Evolutionary conservation across 1,284 basidiomycete species (phyloP).

Genomic region (Tranzscheliella williamsii): DNA sequence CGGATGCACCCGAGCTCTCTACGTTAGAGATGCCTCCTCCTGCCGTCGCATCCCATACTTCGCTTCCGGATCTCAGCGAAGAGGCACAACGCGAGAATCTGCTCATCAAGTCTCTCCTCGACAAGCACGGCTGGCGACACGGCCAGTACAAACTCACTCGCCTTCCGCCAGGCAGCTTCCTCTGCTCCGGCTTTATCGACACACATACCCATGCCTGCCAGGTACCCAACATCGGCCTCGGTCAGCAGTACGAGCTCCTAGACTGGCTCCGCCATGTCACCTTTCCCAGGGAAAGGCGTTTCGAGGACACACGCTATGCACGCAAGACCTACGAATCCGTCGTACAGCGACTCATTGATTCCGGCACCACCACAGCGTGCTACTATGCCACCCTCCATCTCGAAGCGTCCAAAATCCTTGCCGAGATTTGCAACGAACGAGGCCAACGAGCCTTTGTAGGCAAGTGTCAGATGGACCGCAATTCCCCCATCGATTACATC

Average conservation of each 20-base stretch:
- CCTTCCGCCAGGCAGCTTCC: constrained; percentile 73
- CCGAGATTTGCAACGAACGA: constrained; percentile 71
- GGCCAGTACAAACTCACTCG: constrained; percentile 63
- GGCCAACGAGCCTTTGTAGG: constrained; percentile 88
- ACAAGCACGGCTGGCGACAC: constrained; percentile 45
- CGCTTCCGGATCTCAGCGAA: constrained; percentile 1
- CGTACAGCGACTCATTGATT: constrained; percentile 73
- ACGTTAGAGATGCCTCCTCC: constrained; percentile 36
- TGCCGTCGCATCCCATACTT: constrained; percentile 6
- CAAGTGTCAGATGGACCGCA: constrained; percentile 90
- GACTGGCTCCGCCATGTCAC: constrained; percentile 86
- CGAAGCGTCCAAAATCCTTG: constrained; percentile 78
- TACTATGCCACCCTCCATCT: constrained; percentile 86
- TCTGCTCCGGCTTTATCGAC: constrained; percentile 86
- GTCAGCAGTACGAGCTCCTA: constrained; percentile 71
- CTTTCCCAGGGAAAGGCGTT: constrained; percentile 85
- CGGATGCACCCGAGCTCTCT: constrained; percentile 28
- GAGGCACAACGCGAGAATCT: constrained; percentile 25
- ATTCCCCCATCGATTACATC: constrained; percentile 73
- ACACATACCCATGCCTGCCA: constrained; percentile 70
- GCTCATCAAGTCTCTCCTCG: constrained; percentile 28
- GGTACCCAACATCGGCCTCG: constrained; percentile 71
- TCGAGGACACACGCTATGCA: constrained; percentile 75
- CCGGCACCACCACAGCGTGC: constrained; percentile 80
- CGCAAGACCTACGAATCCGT: constrained; percentile 72